A percentile compares a stretch with the other conserved stretches of the same genome.
phyloP scores from a whole-genome alignment of 2,329 filamentous ascomycete species.

The Aspergillus niger region DNA sequence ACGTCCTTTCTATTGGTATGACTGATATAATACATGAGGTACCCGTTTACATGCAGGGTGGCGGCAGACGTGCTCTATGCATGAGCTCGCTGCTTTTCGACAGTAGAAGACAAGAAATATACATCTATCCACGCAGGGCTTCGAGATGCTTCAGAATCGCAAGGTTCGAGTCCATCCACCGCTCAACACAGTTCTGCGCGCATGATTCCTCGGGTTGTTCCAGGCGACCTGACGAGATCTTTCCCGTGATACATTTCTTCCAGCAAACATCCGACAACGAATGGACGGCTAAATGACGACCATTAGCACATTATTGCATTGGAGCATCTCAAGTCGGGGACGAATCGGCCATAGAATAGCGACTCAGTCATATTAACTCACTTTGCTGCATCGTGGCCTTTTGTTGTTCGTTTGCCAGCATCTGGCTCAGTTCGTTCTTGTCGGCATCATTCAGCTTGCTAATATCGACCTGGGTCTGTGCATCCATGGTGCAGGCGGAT shows the following conservation, averaged over 20 bases:
- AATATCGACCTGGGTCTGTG: constrained; percentile 58
- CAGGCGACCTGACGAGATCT: constrained; percentile 70
- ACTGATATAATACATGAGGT: background rate
- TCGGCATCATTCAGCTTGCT: constrained; percentile 76
- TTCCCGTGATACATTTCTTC: constrained; percentile 83
- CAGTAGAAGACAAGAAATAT: background rate
- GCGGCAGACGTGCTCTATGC: background rate
- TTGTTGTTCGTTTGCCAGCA: constrained; percentile 81
- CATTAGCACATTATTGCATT: constrained; percentile 11
- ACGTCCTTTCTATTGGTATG: background rate
- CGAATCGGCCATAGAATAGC: background rate
- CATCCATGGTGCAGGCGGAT: constrained; percentile 35
- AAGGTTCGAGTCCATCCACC: constrained; percentile 87
- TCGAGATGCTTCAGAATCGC: constrained; percentile 85
- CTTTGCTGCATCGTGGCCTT: constrained; percentile 64
- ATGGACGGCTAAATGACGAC: constrained; percentile 59
- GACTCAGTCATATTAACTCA: constrained; percentile 31
- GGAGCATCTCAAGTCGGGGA: background rate
- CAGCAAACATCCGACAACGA: constrained; percentile 78
- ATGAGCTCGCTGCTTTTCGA: background rate
- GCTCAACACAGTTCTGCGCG: constrained; percentile 87
- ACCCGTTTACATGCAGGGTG: background rate
- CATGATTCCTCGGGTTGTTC: constrained; percentile 79
- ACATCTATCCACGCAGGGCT: constrained; percentile 51
- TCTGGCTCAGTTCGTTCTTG: constrained; percentile 83